These are phyloP conservation scores for Oemleria cerasiformis DNA, from an alignment of 306 rosid species.

Conservation along the genomic window DNA sequence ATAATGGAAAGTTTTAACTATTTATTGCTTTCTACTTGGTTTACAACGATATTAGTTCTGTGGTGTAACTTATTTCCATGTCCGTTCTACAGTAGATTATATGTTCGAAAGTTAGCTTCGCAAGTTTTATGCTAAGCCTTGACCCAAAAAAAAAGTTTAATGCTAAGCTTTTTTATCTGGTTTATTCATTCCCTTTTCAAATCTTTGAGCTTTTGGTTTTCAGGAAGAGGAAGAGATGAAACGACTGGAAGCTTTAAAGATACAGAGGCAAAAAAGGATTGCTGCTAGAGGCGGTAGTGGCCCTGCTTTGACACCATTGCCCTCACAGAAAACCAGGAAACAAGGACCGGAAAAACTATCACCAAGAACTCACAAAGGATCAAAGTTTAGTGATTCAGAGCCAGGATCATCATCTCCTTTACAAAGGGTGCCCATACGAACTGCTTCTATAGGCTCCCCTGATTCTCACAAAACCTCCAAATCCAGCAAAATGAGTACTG, in stretches of 20 bases:
- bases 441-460: conserved; percentile 51
- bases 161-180: conserved; percentile 11
- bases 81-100: neutral
- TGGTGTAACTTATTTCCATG: neutral
- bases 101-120: neutral
- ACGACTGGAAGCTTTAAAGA: conserved; percentile 81
- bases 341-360: conserved; percentile 58
- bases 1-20: neutral
- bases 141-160: no score
- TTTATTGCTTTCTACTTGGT: neutral
- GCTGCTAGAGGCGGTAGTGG: conserved; percentile 71
- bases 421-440: conserved; percentile 52
- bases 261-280: conserved; percentile 94
- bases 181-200: conserved; percentile 22
- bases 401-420: conserved; percentile 86
- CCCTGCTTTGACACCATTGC: conserved; percentile 40
- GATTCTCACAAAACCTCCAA: conserved; percentile 63
- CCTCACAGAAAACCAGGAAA: conserved; percentile 61
- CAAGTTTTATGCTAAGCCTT: neutral
- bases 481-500: conserved; percentile 54
- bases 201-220: conserved; percentile 6
- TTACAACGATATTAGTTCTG: neutral
- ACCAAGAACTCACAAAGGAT: conserved; percentile 62
- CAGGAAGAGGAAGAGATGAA: conserved; percentile 79
- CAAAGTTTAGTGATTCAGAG: conserved; percentile 89